phyloP scores from a whole-genome alignment of 2,329 filamentous ascomycete species.

The Tolypocladium inflatum region DNA sequence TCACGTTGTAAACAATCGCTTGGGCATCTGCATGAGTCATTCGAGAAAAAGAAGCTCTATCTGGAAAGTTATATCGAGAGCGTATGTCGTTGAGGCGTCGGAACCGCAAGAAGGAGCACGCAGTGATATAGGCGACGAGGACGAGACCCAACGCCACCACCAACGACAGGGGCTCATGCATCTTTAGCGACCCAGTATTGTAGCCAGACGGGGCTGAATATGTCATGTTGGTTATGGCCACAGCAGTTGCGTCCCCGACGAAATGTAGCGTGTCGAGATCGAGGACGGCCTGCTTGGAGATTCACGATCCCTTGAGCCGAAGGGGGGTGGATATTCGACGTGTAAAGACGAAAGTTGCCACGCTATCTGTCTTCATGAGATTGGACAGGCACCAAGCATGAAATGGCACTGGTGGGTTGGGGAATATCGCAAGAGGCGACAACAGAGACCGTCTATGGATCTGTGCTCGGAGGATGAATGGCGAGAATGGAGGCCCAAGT shows the following conservation, averaged over 20 bases:
- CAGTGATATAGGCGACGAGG: slow-evolving; percentile 18
- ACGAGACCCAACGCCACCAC: slow-evolving; percentile 6
- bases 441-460: too few relatives aligned
- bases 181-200: neutral
- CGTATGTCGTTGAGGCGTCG: slow-evolving; percentile 19
- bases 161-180: slow-evolving; percentile 1
- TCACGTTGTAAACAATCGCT: slow-evolving; percentile 27
- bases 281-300: neutral
- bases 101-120: slow-evolving; percentile 28
- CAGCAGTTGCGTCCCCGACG: neutral
- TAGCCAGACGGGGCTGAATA: neutral
- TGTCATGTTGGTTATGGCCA: neutral
- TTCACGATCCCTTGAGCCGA: too few relatives aligned
- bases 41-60: slow-evolving; percentile 23
- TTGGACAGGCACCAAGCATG: neutral
- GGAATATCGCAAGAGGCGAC: too few relatives aligned
- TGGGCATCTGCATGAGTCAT: slow-evolving; percentile 37
- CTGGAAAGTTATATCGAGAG: slow-evolving; percentile 19
- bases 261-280: neutral
- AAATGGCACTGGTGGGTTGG: neutral
- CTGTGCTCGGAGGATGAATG: neutral
- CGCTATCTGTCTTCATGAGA: neutral
- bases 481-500: neutral
- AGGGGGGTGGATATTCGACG: neutral
- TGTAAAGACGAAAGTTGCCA: neutral